Conservation (phyloP, 2,329 filamentous ascomycete species). For the Tolypocladium endophyticum region DNA sequence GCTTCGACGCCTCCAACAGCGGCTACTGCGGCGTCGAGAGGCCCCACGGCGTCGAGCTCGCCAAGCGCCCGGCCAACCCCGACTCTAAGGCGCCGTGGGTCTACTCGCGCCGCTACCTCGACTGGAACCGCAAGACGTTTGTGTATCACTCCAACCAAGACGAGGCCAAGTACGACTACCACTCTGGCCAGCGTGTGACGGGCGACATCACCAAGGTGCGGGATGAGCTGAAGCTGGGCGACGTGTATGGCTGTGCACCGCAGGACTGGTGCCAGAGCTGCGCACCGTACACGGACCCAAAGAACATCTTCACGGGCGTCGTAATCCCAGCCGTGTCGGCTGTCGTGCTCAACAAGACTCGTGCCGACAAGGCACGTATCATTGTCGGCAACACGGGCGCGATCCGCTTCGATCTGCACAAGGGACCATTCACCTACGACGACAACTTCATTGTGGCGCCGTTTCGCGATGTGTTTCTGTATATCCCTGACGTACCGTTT, state of each 20-base stretch:
- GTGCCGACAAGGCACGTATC: conserved; percentile 39
- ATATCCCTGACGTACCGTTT: conserved; percentile 41
- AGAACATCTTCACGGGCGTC: conserved; percentile 42
- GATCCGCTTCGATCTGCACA: conserved; percentile 50
- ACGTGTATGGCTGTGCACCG: conserved; percentile 49
- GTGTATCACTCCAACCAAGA: conserved; percentile 48
- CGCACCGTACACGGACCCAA: conserved; percentile 34
- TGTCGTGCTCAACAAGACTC: conserved; percentile 39
- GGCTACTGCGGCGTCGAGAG: conserved; percentile 24
- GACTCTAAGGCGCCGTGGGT: conserved; percentile 26
- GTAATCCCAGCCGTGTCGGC: conserved; percentile 38
- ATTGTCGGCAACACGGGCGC: conserved; percentile 51
- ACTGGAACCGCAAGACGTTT: conserved; percentile 59
- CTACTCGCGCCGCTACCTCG: conserved; percentile 53
- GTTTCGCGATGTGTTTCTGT: conserved; percentile 42
- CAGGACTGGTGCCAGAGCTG: conserved; percentile 48
- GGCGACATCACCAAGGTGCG: conserved; percentile 39
- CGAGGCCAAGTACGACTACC: conserved; percentile 37
- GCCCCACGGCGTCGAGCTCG: conserved; percentile 25
- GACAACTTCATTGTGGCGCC: conserved; percentile 45
- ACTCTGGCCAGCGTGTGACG: conserved; percentile 34
- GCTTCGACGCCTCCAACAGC: conserved; percentile 38
- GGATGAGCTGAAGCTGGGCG: conserved; percentile 41
- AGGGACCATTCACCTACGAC: conserved; percentile 50
- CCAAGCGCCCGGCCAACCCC: conserved; percentile 26